These are phyloP conservation scores for Verticillium tricorpus DNA, from an alignment of 2,329 filamentous ascomycete species.

Conservation along the genomic window DNA sequence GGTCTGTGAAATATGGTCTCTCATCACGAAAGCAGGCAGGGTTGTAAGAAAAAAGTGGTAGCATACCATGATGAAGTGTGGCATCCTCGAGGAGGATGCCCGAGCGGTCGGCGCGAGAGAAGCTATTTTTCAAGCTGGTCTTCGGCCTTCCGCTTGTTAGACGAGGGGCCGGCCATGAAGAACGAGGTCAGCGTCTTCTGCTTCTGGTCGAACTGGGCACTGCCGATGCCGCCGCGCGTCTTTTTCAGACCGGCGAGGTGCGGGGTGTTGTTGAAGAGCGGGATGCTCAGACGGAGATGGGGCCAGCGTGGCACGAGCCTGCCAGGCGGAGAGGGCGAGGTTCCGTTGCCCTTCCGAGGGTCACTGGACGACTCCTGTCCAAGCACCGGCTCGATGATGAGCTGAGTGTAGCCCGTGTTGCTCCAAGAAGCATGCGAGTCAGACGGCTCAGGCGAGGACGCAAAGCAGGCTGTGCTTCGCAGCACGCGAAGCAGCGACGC, in stretches of 20 bases:
- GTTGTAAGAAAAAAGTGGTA: conserved; percentile 8
- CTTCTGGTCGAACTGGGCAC: conserved; percentile 66
- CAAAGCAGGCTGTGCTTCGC: conserved; percentile 10
- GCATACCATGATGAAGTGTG: neutral
- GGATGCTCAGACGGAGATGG: conserved; percentile 41
- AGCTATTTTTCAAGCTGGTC: conserved; percentile 14
- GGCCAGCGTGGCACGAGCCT: conserved; percentile 30
- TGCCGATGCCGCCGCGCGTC: conserved; percentile 79
- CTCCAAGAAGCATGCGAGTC: conserved; percentile 37
- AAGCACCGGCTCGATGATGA: neutral
- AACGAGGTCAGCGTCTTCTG: conserved; percentile 76
- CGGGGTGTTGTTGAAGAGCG: conserved; percentile 61
- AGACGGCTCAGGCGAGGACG: conserved; percentile 11
- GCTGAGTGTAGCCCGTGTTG: conserved; percentile 47
- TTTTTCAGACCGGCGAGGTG: conserved; percentile 74
- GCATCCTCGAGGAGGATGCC: neutral
- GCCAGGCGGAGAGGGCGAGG: neutral
- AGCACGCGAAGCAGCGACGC: conserved; percentile 60
- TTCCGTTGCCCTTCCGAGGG: neutral
- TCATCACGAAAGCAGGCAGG: conserved; percentile 60
- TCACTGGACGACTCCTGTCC: neutral
- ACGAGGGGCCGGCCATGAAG: conserved; percentile 42
- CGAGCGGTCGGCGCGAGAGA: neutral
- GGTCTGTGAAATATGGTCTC: conserved; percentile 71
- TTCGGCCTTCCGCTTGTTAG: conserved; percentile 45